phyloP scores from a whole-genome alignment of 805 yeast genomes.

The Candida namnaoensis region DNA sequence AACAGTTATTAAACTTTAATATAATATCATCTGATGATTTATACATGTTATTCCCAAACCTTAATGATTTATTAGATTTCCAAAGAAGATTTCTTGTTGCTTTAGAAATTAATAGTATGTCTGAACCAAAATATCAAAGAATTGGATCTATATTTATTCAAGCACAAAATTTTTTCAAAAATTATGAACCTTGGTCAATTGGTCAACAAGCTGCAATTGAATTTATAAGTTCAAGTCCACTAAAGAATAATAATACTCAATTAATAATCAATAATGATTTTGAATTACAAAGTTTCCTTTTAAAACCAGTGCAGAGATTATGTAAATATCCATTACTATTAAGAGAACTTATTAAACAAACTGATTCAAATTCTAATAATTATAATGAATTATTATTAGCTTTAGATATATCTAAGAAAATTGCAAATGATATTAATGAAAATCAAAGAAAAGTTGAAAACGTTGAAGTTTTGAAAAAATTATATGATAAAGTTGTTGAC shows the following conservation, averaged over 20 bases:
- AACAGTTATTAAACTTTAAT: slow-evolving; percentile 58
- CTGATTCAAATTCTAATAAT: slow-evolving; percentile 42
- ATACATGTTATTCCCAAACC: slow-evolving; percentile 76
- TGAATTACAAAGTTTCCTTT: slow-evolving; percentile 80
- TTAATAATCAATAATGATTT: slow-evolving; percentile 71
- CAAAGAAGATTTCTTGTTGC: slow-evolving; percentile 87
- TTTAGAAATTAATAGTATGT: slow-evolving; percentile 75
- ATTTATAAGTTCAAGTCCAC: slow-evolving; percentile 52
- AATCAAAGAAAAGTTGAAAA: slow-evolving; percentile 91
- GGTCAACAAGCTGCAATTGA: slow-evolving; percentile 86
- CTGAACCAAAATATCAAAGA: slow-evolving; percentile 69
- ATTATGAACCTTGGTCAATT: slow-evolving; percentile 91
- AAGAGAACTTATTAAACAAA: slow-evolving; percentile 61
- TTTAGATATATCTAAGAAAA: slow-evolving; percentile 65
- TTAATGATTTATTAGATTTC: slow-evolving; percentile 78
- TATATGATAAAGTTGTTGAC: slow-evolving; percentile 69
- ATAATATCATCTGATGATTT: slow-evolving; percentile 71
- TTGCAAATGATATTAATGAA: slow-evolving; percentile 85
- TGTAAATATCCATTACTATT: slow-evolving; percentile 88
- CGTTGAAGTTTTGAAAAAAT: slow-evolving; percentile 55
- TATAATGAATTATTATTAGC: slow-evolving; percentile 68
- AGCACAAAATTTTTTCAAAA: slow-evolving; percentile 76
- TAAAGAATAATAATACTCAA: slow-evolving; percentile 45
- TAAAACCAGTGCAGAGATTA: slow-evolving; percentile 94
- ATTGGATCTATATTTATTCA: slow-evolving; percentile 85